A percentile compares a stretch with the other conserved stretches of the same genome.
These are phyloP conservation scores for Gossypium laxum DNA, from an alignment of 441 rosid species.

Conservation along the genomic window DNA sequence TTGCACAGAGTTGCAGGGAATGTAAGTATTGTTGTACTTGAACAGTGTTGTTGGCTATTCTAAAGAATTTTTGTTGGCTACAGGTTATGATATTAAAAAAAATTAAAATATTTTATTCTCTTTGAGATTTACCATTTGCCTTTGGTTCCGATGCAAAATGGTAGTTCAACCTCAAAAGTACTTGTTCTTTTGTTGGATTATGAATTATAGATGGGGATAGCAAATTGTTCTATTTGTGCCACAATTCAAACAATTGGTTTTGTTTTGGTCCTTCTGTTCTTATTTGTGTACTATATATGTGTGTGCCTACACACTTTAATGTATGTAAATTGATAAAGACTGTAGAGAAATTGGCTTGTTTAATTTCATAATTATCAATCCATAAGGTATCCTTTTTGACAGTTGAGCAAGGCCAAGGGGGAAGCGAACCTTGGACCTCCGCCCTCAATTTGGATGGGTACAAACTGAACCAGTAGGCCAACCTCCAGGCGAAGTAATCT, in stretches of 20 bases:
- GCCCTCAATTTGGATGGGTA: constrained; percentile 1
- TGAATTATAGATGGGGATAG: neutral
- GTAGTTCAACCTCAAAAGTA: neutral
- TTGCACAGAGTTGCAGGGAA: constrained; percentile 57
- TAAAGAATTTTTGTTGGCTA: neutral
- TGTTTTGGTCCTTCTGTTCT: neutral
- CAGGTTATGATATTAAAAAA: neutral
- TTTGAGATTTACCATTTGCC: neutral
- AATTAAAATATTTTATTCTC: neutral
- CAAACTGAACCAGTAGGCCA: neutral
- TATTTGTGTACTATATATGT: neutral
- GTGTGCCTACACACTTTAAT: too few relatives aligned
- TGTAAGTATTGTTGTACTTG: constrained; percentile 40
- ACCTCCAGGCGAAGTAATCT: neutral
- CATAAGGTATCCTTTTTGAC: neutral
- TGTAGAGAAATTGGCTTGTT: neutral
- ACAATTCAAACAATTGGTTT: neutral
- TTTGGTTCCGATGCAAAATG: neutral
- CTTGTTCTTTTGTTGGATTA: neutral
- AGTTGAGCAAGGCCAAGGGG: constrained; percentile 4
- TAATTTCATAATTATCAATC: neutral
- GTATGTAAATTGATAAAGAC: neutral
- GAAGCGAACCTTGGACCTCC: neutral
- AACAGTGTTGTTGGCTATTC: neutral
- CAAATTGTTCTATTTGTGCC: constrained; percentile 2